phyloP scores from a whole-genome alignment of 306 rosid genomes.

The Fragaria ananassa region DNA sequence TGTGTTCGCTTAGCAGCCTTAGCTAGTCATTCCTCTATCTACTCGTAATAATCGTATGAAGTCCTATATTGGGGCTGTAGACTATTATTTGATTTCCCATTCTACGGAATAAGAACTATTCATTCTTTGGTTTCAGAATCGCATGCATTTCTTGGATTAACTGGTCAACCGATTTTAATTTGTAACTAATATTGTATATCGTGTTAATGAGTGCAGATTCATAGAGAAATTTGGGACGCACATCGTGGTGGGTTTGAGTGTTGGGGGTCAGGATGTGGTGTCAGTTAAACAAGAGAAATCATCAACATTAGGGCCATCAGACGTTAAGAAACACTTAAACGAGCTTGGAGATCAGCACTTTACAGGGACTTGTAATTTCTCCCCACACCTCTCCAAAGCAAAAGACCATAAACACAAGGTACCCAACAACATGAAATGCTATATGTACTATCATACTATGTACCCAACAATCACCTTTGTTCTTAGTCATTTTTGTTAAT shows the following conservation, averaged over 20 bases:
- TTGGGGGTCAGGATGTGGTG: constrained; percentile 76
- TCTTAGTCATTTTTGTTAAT: not conserved
- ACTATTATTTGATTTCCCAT: constrained; percentile 3
- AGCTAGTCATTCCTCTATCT: not conserved
- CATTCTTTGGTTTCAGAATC: not conserved
- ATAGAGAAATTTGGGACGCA: constrained; percentile 89
- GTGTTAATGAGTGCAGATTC: constrained; percentile 43
- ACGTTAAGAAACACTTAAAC: constrained; percentile 64
- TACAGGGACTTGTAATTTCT: constrained; percentile 73
- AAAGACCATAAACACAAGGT: constrained; percentile 69
- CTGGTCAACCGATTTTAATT: not conserved
- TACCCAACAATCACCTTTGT: not conserved
- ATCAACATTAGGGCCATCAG: constrained; percentile 56
- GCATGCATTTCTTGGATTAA: not conserved
- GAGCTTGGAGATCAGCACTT: constrained; percentile 88
- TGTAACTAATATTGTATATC: not conserved
- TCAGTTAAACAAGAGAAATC: constrained; percentile 72
- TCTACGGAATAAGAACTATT: not conserved
- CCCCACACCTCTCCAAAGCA: constrained; percentile 39
- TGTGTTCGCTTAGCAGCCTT: not conserved
- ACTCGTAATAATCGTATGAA: not conserved
- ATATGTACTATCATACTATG: no score
- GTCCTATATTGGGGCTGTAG: not conserved
- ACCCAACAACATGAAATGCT: not conserved
- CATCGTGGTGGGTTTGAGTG: constrained; percentile 77